Conservation (phyloP, 768 basidiomycete genomes). For the Tremella yokohamensis region DNA sequence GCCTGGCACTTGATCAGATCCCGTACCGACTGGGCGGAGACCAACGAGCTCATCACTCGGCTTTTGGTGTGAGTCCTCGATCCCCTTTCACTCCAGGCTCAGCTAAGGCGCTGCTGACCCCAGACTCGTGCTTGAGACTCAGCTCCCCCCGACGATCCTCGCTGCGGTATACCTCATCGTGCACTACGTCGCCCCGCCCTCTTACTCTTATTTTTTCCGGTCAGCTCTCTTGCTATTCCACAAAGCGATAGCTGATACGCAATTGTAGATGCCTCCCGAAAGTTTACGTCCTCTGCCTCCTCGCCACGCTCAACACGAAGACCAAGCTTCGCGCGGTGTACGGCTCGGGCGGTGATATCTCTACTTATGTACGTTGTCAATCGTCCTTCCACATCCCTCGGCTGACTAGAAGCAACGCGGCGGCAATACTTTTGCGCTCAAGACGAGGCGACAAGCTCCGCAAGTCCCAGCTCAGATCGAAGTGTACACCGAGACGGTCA, state of each 20-base stretch:
- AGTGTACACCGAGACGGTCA: too few relatives aligned
- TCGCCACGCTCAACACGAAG: slow-evolving; percentile 12
- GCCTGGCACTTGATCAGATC: not conserved
- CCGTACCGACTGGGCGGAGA: not conserved
- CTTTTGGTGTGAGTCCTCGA: not conserved
- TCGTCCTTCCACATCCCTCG: too few relatives aligned
- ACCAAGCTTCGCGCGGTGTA: too few relatives aligned
- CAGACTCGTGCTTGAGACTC: slow-evolving; percentile 9
- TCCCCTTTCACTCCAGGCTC: too few relatives aligned
- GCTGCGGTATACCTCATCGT: not conserved
- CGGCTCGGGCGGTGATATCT: too few relatives aligned
- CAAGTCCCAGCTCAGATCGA: too few relatives aligned
- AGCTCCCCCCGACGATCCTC: slow-evolving; percentile 10
- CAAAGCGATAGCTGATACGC: not conserved
- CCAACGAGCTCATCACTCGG: slow-evolving; percentile 1
- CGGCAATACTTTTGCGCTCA: too few relatives aligned
- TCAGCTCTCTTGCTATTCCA: not conserved
- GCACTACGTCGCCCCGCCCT: not conserved
- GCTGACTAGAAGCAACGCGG: too few relatives aligned
- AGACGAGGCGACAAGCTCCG: too few relatives aligned
- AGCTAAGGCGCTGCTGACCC: too few relatives aligned
- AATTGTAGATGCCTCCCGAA: slow-evolving; percentile 6
- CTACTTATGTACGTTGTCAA: too few relatives aligned
- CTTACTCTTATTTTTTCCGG: too few relatives aligned
- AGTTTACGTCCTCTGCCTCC: slow-evolving; percentile 10